phyloP scores from a whole-genome alignment of 2,329 filamentous ascomycete genomes.

The Nemania sp. region DNA sequence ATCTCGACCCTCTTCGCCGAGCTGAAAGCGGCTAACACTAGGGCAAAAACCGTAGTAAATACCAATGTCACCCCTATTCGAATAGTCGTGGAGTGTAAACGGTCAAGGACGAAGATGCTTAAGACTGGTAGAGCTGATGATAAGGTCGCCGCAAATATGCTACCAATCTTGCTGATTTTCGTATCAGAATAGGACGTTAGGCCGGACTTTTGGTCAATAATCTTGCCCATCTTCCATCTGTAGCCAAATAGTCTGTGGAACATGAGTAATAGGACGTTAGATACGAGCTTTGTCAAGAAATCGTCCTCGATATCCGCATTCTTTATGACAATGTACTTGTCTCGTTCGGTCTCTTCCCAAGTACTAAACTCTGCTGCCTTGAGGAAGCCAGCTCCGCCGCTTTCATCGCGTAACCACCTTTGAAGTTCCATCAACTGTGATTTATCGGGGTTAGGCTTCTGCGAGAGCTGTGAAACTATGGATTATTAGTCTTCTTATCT shows the following conservation, averaged over 20 bases:
- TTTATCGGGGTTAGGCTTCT: not conserved
- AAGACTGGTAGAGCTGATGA: conserved; percentile 4
- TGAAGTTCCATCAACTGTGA: not conserved
- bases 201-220: not conserved
- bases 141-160: not conserved
- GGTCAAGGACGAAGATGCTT: conserved; percentile 1
- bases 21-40: not conserved
- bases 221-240: conserved; percentile 4
- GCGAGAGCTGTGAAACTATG: conserved; percentile 6
- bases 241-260: not conserved
- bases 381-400: not conserved
- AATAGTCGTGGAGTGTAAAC: not conserved
- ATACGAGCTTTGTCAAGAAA: not conserved
- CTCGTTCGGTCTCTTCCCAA: not conserved
- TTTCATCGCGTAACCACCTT: not conserved
- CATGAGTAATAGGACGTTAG: not conserved
- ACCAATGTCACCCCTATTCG: not conserved
- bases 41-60: not conserved
- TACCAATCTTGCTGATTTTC: not conserved
- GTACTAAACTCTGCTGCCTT: conserved; percentile 2
- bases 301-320: not conserved
- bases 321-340: not conserved
- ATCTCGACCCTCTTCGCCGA: not conserved
- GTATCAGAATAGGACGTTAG: not conserved
- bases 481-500: too few relatives aligned